Evolutionary conservation across 2,329 filamentous ascomycete species (phyloP).

Genomic region (Sporothrix curviconia): DNA sequence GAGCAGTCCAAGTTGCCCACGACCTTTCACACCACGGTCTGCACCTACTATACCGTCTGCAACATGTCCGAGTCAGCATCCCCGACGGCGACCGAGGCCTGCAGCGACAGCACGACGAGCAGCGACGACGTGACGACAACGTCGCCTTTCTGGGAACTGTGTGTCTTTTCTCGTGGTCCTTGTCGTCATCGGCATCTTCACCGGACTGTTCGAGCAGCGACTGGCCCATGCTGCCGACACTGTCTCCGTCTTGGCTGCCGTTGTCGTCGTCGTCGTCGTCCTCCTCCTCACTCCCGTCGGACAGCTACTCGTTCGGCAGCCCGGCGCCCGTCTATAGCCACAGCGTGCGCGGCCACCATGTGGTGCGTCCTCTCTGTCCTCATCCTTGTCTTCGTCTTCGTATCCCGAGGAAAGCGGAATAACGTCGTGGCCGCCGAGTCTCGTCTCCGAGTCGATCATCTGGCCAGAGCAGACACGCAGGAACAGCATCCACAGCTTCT

Average conservation of each 20-base stretch:
- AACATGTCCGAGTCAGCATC: not conserved
- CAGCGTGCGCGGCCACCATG: not conserved
- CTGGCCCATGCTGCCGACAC: not conserved
- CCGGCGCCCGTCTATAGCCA: too few species aligned
- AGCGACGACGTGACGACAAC: too few species aligned
- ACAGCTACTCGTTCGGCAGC: too few species aligned
- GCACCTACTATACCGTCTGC: not conserved
- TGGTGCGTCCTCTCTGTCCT: not conserved
- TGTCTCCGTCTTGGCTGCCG: not conserved
- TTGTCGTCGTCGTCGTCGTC: not conserved
- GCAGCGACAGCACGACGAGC: slow-evolving; percentile 6
- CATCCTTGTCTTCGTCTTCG: not conserved
- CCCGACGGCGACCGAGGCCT: not conserved
- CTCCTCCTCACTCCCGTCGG: too few species aligned
- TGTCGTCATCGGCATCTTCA: not conserved
- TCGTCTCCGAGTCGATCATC: not conserved
- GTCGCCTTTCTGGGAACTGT: too few species aligned
- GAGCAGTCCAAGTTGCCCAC: too few species aligned
- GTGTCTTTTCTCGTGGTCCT: not conserved
- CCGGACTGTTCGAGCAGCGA: not conserved
- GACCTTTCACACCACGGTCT: not conserved
- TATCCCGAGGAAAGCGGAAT: not conserved
- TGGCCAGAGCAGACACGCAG: not conserved
- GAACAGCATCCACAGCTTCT: not conserved
- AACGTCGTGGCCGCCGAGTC: not conserved